Evolutionary conservation across 2,329 filamentous ascomycete genomes (phyloP).

Genomic region (Cladophialophora immunda): DNA sequence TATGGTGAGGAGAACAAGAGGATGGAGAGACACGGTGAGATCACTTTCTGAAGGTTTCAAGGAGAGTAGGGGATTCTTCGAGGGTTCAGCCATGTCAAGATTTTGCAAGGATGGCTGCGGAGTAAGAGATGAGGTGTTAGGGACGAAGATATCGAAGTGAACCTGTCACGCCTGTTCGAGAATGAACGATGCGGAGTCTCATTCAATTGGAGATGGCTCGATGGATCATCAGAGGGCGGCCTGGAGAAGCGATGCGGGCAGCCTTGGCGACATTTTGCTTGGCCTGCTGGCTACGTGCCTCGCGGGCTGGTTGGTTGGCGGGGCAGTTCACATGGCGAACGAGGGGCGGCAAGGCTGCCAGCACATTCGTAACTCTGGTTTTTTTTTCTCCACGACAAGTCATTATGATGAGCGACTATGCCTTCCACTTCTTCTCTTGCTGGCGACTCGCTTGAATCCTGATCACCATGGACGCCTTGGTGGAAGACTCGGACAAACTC

Average conservation of each 20-base stretch:
- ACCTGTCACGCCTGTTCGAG: background rate
- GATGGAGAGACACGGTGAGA: constrained; percentile 85
- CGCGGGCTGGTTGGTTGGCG: background rate
- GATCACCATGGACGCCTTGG: constrained; percentile 34
- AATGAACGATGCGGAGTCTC: background rate
- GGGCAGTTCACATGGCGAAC: background rate
- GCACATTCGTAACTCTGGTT: constrained; percentile 16
- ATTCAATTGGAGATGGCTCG: background rate
- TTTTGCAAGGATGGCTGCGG: background rate
- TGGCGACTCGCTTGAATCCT: background rate
- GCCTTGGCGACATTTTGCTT: background rate
- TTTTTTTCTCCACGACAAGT: background rate
- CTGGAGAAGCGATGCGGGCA: background rate
- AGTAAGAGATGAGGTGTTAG: background rate
- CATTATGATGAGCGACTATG: background rate
- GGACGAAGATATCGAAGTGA: background rate
- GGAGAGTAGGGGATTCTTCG: constrained; percentile 68
- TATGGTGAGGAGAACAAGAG: constrained; percentile 92
- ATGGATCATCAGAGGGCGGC: background rate
- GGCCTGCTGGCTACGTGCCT: background rate
- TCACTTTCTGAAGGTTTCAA: constrained; percentile 75
- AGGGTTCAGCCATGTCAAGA: constrained; percentile 57
- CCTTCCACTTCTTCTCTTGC: background rate
- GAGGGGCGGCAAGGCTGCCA: constrained; percentile 19
- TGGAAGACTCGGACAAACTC: constrained; percentile 36